Percentiles rank a stretch among this genome's conserved stretches.
Evolutionary conservation across 2,329 filamentous ascomycete genomes (phyloP).

Genomic region (Chaetothyriales sp.): DNA sequence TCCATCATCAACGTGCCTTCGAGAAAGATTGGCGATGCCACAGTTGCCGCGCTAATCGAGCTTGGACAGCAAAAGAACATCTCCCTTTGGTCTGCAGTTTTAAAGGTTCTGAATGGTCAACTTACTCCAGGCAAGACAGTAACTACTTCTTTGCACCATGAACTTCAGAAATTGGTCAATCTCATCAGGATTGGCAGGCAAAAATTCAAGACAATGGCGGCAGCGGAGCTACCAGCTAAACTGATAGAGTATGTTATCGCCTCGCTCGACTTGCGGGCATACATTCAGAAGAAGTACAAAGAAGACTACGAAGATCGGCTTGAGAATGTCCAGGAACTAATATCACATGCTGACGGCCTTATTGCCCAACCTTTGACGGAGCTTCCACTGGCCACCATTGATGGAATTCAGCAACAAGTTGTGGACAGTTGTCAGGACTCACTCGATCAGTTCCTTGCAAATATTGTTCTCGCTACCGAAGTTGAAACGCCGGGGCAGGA

Average conservation of each 20-base stretch:
- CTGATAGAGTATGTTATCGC: slow-evolving; percentile 44
- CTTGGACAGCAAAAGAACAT: slow-evolving; percentile 57
- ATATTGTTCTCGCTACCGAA: slow-evolving; percentile 73
- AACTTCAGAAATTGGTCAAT: slow-evolving; percentile 43
- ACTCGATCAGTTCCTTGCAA: slow-evolving; percentile 70
- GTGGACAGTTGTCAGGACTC: slow-evolving; percentile 41
- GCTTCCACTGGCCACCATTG: slow-evolving; percentile 48
- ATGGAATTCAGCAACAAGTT: slow-evolving; percentile 50
- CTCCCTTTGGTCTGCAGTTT: slow-evolving; percentile 62
- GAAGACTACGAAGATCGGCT: slow-evolving; percentile 66
- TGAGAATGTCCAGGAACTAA: slow-evolving; percentile 81
- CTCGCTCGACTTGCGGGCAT: slow-evolving; percentile 58
- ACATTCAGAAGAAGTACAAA: slow-evolving; percentile 53
- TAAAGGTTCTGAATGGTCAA: slow-evolving; percentile 41
- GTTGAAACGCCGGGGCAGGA: slow-evolving; percentile 47
- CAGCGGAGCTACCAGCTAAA: slow-evolving; percentile 25
- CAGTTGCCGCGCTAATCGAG: slow-evolving; percentile 56
- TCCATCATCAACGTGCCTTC: slow-evolving; percentile 74
- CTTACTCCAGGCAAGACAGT: slow-evolving; percentile 39
- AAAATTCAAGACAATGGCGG: slow-evolving; percentile 30
- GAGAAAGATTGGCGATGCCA: slow-evolving; percentile 64
- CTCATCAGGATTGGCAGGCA: slow-evolving; percentile 43
- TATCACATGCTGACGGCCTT: slow-evolving; percentile 63
- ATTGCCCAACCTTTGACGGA: slow-evolving; percentile 32
- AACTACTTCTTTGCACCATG: slow-evolving; percentile 39